A percentile compares a stretch with the other conserved stretches of the same genome.
Evolutionary conservation across 352 stramenopile genomes (phyloP).

Genomic region (Globisporangium paroecandrum): DNA sequence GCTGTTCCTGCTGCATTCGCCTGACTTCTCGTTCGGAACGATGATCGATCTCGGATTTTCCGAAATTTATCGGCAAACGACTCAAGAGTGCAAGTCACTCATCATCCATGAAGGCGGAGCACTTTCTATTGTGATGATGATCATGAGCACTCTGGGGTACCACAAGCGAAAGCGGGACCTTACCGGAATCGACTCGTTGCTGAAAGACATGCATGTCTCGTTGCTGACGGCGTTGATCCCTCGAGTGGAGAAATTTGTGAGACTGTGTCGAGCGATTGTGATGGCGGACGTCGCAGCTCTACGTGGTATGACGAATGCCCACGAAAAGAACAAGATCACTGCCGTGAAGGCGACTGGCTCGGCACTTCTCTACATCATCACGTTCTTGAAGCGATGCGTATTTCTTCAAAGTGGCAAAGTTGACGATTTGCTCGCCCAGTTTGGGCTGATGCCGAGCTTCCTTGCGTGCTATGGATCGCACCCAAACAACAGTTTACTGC

Average conservation of each 20-base stretch:
- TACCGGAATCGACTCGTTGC: conserved; percentile 57
- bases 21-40: conserved; percentile 71
- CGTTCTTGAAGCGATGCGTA: conserved; percentile 81
- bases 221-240: conserved; percentile 53
- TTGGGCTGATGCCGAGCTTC: conserved; percentile 79
- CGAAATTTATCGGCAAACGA: conserved; percentile 71
- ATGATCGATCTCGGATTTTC: conserved; percentile 78
- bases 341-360: conserved; percentile 64
- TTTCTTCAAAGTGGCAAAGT: conserved; percentile 74
- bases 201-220: conserved; percentile 43
- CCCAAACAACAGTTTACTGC: conserved; percentile 78
- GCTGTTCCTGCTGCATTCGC: conserved; percentile 52
- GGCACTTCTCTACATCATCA: conserved; percentile 69
- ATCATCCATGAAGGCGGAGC: conserved; percentile 75
- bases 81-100: conserved; percentile 45
- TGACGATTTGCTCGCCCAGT: conserved; percentile 65
- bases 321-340: conserved; percentile 32
- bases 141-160: conserved; percentile 81
- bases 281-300: conserved; percentile 43
- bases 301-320: conserved; percentile 40
- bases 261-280: conserved; percentile 66
- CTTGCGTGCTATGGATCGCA: conserved; percentile 75
- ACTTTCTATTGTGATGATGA: conserved; percentile 85
- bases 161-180: conserved; percentile 83
- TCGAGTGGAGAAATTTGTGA: conserved; percentile 78